Conservation (phyloP, 23 red algal species). For the Chondrus crispus region DNA sequence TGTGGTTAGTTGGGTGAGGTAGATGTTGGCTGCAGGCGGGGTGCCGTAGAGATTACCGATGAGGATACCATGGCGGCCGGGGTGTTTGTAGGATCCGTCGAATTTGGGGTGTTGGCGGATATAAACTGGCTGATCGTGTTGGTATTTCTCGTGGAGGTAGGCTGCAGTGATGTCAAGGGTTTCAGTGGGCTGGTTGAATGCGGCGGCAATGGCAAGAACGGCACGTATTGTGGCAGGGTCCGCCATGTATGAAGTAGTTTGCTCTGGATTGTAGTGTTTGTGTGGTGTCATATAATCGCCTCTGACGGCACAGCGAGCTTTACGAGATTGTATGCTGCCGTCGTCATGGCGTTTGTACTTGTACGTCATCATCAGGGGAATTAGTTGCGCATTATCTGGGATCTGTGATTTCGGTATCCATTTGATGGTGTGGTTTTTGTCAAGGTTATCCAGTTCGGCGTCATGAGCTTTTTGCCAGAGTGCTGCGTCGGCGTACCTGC, state of each 20-base stretch:
- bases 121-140: slow-evolving; percentile 4
- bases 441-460: neutral
- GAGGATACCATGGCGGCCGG: neutral
- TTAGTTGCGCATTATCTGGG: neutral
- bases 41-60: slow-evolving; percentile 11
- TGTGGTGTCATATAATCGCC: slow-evolving; percentile 7
- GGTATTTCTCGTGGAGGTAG: neutral
- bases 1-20: neutral
- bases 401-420: neutral
- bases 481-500: neutral
- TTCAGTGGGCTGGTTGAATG: neutral
- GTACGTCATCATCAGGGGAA: slow-evolving; percentile 16
- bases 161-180: neutral
- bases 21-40: neutral
- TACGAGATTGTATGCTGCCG: neutral
- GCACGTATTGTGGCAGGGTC: neutral
- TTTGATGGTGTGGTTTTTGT: neutral
- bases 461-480: neutral
- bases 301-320: slow-evolving; percentile 17
- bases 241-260: neutral
- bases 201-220: neutral
- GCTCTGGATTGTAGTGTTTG: neutral
- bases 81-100: neutral
- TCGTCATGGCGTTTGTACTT: neutral
- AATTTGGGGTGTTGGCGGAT: slow-evolving; percentile 22